Percentiles rank a stretch among this genome's conserved stretches.
phyloP scores from a whole-genome alignment of 2,329 filamentous ascomycete genomes.

The Beauveria brongniartii region DNA sequence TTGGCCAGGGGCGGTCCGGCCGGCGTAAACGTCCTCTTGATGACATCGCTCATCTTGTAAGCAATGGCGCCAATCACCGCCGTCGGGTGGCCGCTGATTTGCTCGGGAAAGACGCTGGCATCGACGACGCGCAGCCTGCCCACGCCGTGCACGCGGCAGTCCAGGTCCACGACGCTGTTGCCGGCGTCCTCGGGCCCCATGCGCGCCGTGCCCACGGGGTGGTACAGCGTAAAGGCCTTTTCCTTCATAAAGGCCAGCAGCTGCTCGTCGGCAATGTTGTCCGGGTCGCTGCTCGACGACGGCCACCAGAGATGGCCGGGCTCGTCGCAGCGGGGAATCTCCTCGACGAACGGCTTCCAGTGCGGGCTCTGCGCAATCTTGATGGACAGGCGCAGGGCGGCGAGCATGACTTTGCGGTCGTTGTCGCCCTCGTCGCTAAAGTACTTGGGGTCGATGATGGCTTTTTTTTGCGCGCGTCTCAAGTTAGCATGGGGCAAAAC shows the following conservation, averaged over 20 bases:
- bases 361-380: slow-evolving; percentile 13
- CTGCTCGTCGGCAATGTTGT: slow-evolving; percentile 16
- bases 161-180: slow-evolving; percentile 32
- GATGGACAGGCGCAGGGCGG: slow-evolving; percentile 13
- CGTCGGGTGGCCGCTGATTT: slow-evolving; percentile 17
- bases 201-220: slow-evolving; percentile 15
- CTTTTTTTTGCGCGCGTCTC: not conserved
- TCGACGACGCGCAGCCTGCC: slow-evolving; percentile 48
- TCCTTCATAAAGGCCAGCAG: slow-evolving; percentile 13
- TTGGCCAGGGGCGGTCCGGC: not conserved
- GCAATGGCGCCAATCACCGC: slow-evolving; percentile 16
- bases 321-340: slow-evolving; percentile 13
- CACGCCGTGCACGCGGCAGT: slow-evolving; percentile 46
- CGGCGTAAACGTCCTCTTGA: slow-evolving; percentile 7
- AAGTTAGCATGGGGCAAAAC: not conserved
- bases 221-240: slow-evolving; percentile 16
- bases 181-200: slow-evolving; percentile 13
- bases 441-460: slow-evolving; percentile 16
- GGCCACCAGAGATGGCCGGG: slow-evolving; percentile 16
- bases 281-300: slow-evolving; percentile 14
- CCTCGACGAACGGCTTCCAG: slow-evolving; percentile 13
- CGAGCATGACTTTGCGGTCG: slow-evolving; percentile 15
- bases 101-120: slow-evolving; percentile 43
- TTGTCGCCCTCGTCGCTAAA: slow-evolving; percentile 15
- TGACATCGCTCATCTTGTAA: slow-evolving; percentile 14